Percentiles rank a stretch among this genome's conserved stretches.
Evolutionary conservation across 2,329 filamentous ascomycete species (phyloP).

Genomic region (Diaporthe vexans): DNA sequence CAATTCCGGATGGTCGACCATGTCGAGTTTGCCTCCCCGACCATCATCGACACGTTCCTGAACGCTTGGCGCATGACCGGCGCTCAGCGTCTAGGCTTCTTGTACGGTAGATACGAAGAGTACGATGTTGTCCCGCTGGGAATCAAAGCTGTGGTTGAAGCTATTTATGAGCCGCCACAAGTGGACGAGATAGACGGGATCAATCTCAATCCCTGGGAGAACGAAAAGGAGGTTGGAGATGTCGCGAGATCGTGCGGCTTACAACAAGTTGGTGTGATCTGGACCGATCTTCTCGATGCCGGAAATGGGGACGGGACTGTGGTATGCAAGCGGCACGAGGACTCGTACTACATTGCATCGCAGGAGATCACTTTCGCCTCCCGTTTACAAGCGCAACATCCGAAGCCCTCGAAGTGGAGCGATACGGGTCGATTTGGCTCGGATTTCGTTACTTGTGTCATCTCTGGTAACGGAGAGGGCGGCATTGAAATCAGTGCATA

Average conservation of each 20-base stretch:
- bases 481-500: constrained; percentile 92
- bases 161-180: constrained; percentile 96
- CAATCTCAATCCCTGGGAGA: constrained; percentile 86
- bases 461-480: constrained; percentile 92
- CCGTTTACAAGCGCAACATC: constrained; percentile 87
- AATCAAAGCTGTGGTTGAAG: constrained; percentile 95
- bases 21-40: constrained; percentile 91
- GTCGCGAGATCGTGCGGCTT: constrained; percentile 87
- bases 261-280: constrained; percentile 91
- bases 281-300: constrained; percentile 90
- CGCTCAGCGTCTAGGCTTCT: constrained; percentile 85
- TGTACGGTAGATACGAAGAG: constrained; percentile 92
- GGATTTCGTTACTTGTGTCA: constrained; percentile 95
- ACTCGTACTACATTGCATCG: constrained; percentile 94
- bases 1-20: constrained; percentile 97
- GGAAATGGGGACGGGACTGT: constrained; percentile 87
- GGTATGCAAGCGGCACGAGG: constrained; percentile 93
- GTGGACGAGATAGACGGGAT: constrained; percentile 90
- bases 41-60: constrained; percentile 89
- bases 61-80: constrained; percentile 93
- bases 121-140: constrained; percentile 94
- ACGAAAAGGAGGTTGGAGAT: constrained; percentile 84
- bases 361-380: constrained; percentile 92
- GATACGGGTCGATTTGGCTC: constrained; percentile 95
- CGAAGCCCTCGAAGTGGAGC: constrained; percentile 95